Evolutionary conservation across 345 rosid genomes (phyloP).

Genomic region (Boechera retrofracta): DNA sequence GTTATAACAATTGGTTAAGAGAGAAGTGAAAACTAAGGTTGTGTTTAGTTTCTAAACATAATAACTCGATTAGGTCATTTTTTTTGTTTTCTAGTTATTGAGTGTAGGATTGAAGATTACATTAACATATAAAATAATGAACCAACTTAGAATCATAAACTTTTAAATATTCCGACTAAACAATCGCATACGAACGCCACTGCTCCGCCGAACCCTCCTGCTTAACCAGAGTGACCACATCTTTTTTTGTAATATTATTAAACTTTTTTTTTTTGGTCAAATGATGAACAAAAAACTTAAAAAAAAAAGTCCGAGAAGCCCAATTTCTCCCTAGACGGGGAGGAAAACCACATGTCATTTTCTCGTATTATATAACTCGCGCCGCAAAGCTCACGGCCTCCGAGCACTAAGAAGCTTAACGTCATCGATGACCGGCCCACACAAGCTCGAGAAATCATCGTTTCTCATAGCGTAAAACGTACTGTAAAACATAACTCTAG

Average conservation of each 20-base stretch:
- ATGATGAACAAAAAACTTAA: neutral
- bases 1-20: too few species aligned
- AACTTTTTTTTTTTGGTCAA: neutral
- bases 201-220: slow-evolving; percentile 17
- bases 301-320: neutral
- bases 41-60: too few species aligned
- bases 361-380: neutral
- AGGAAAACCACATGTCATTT: neutral
- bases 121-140: neutral
- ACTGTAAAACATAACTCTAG: slow-evolving; percentile 72
- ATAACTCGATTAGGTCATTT: too few species aligned
- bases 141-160: neutral
- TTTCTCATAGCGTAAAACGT: slow-evolving; percentile 74
- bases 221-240: slow-evolving; percentile 12
- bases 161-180: slow-evolving; percentile 16
- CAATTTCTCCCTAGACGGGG: neutral
- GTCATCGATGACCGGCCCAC: slow-evolving; percentile 84
- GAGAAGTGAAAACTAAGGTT: too few species aligned
- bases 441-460: slow-evolving; percentile 73
- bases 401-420: slow-evolving; percentile 62
- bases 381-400: slow-evolving; percentile 38
- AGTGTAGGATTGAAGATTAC: neutral
- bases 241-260: neutral
- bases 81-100: too few species aligned
- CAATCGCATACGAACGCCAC: neutral